Percentiles rank a stretch among this genome's conserved stretches.
These are phyloP conservation scores for Fagopyrum homotropicum DNA, from an alignment of 148 eudicot species.

Conservation along the genomic window DNA sequence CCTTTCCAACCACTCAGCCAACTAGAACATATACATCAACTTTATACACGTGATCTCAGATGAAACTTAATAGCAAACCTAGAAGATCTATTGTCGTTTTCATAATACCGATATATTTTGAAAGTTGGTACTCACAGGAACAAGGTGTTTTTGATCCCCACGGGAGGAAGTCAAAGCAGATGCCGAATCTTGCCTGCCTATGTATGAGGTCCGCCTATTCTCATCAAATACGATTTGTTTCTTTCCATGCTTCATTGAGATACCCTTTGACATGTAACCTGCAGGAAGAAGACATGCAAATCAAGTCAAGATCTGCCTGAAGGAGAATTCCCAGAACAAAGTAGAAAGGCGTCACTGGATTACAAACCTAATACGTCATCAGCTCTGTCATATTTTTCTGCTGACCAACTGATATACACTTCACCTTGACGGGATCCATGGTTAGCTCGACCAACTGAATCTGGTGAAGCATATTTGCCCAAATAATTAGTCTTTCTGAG, in stretches of 20 bases:
- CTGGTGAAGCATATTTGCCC: conserved; percentile 33
- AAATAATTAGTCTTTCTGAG: conserved; percentile 32
- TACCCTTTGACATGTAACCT: conserved; percentile 56
- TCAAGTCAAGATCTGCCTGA: neutral
- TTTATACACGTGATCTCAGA: neutral
- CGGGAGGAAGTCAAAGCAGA: conserved; percentile 35
- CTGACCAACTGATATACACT: conserved; percentile 30
- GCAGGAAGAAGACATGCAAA: conserved; percentile 8
- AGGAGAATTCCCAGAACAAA: neutral
- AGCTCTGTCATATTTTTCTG: conserved; percentile 31
- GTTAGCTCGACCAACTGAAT: conserved; percentile 25
- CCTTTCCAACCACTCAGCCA: neutral
- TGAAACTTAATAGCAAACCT: neutral
- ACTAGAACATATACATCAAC: neutral
- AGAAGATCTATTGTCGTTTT: neutral
- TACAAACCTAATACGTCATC: conserved; percentile 27
- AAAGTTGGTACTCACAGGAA: conserved; percentile 45
- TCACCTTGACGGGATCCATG: conserved; percentile 48
- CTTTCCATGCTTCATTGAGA: conserved; percentile 55
- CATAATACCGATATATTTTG: neutral
- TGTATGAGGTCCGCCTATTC: conserved; percentile 66
- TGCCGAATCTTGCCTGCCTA: conserved; percentile 29
- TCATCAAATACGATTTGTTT: conserved; percentile 56
- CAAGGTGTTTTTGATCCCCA: conserved; percentile 48
- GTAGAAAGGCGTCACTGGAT: neutral